Evolutionary conservation across 768 basidiomycete genomes (phyloP).

Genomic region (Psilocybe sp.): DNA sequence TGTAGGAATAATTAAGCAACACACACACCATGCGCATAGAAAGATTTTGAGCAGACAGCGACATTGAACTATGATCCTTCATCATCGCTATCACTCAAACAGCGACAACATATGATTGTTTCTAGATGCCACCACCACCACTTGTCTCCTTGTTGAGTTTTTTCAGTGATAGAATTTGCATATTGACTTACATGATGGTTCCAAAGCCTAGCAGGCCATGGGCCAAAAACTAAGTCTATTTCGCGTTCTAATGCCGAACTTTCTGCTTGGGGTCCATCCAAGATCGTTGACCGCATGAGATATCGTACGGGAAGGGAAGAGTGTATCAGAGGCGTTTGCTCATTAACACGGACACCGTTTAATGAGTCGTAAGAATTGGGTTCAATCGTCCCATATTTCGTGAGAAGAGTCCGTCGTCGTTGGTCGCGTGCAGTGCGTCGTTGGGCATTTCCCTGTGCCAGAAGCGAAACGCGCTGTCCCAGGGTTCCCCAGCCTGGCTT

Average conservation of each 20-base stretch:
- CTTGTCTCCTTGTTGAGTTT: constrained; percentile 29
- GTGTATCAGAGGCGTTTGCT: constrained; percentile 21
- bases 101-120: constrained; percentile 61
- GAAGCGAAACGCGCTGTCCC: constrained; percentile 48
- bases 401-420: constrained; percentile 7
- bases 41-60: background rate
- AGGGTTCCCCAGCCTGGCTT: constrained; percentile 61
- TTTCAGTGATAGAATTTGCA: background rate
- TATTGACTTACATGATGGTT: constrained; percentile 58
- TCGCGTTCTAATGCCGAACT: constrained; percentile 33
- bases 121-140: constrained; percentile 87
- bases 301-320: constrained; percentile 14
- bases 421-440: constrained; percentile 16
- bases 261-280: too few species aligned
- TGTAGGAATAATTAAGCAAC: background rate
- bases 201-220: constrained; percentile 66
- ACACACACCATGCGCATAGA: too few species aligned
- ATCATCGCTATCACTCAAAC: constrained; percentile 52
- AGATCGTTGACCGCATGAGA: constrained; percentile 1
- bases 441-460: constrained; percentile 26
- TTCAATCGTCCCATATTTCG: constrained; percentile 11
- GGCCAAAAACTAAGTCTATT: constrained; percentile 57
- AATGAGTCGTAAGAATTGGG: background rate
- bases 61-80: constrained; percentile 23
- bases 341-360: constrained; percentile 9